Percentiles rank a stretch among this genome's conserved stretches.
Evolutionary conservation across 2,329 filamentous ascomycete species (phyloP).

Genomic region (Colletotrichum sp.): DNA sequence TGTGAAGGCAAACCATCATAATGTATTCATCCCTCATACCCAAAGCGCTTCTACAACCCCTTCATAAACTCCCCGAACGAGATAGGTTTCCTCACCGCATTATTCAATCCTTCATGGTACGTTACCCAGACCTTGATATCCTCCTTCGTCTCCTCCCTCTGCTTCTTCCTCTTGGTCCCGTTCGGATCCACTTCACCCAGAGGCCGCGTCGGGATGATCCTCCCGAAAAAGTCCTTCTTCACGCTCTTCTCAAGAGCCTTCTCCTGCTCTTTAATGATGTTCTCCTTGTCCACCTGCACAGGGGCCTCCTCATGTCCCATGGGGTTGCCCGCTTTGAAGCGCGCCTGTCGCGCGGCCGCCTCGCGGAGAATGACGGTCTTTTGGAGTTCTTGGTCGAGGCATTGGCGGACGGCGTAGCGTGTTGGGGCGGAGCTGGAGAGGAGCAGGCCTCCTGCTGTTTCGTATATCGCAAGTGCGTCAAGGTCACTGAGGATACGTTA

Average conservation of each 20-base stretch:
- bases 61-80: conserved; percentile 79
- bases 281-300: conserved; percentile 44
- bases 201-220: conserved; percentile 59
- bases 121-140: conserved; percentile 78
- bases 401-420: conserved; percentile 91
- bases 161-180: conserved; percentile 26
- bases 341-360: conserved; percentile 67
- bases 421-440: conserved; percentile 71
- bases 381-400: conserved; percentile 87
- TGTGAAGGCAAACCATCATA: not conserved
- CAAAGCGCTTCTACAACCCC: conserved; percentile 51
- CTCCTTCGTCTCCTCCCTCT: conserved; percentile 33
- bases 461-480: conserved; percentile 79
- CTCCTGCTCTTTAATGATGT: conserved; percentile 34
- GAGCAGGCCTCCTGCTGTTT: conserved; percentile 64
- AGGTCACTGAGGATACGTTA: conserved; percentile 56
- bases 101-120: conserved; percentile 89
- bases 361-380: conserved; percentile 74
- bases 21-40: not conserved
- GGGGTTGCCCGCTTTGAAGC: conserved; percentile 55
- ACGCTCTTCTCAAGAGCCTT: conserved; percentile 42
- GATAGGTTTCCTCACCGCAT: conserved; percentile 89
- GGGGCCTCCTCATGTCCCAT: conserved; percentile 21
- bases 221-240: conserved; percentile 87
- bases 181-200: conserved; percentile 47